Evolutionary conservation across 495 filamentous ascomycete genomes (phyloP).

Genomic region (Cladorrhinum samala): DNA sequence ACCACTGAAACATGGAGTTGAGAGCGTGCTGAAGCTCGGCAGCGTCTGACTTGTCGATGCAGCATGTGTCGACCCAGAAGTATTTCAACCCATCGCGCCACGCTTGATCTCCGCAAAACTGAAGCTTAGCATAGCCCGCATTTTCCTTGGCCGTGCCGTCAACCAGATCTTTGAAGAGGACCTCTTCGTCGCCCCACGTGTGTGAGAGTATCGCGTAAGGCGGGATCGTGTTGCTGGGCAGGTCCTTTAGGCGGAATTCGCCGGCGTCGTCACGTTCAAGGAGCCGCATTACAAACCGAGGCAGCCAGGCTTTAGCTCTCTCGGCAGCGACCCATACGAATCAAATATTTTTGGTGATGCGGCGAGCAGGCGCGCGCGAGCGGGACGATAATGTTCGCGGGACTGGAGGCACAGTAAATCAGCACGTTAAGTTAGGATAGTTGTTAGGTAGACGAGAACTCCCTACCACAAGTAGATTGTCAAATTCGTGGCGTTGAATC

Average conservation of each 20-base stretch:
- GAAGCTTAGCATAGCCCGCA: slow-evolving; percentile 18
- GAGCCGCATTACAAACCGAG: slow-evolving; percentile 5
- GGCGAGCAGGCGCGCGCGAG: too few species aligned
- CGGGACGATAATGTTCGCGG: too few species aligned
- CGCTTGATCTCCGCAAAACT: slow-evolving; percentile 24
- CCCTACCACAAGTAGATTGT: too few species aligned
- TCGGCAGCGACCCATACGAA: too few species aligned
- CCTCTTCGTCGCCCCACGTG: slow-evolving; percentile 28
- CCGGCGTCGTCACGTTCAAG: neutral
- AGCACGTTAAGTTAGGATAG: too few species aligned
- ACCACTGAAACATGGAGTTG: slow-evolving; percentile 43
- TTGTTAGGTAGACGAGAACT: too few species aligned
- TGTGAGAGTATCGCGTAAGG: slow-evolving; percentile 34
- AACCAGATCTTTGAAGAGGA: slow-evolving; percentile 17
- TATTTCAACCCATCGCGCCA: slow-evolving; percentile 16
- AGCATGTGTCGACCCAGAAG: slow-evolving; percentile 38
- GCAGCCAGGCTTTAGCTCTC: too few species aligned
- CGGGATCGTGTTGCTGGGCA: slow-evolving; percentile 13
- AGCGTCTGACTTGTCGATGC: slow-evolving; percentile 35
- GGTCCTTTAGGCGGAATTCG: neutral
- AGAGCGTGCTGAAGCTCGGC: slow-evolving; percentile 35
- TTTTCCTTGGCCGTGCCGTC: slow-evolving; percentile 1
- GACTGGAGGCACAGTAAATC: too few species aligned
- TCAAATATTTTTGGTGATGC: too few species aligned
- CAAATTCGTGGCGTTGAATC: too few species aligned